These are phyloP conservation scores for Cytidiella melzeri DNA, from an alignment of 768 basidiomycete species.

Conservation along the genomic window DNA sequence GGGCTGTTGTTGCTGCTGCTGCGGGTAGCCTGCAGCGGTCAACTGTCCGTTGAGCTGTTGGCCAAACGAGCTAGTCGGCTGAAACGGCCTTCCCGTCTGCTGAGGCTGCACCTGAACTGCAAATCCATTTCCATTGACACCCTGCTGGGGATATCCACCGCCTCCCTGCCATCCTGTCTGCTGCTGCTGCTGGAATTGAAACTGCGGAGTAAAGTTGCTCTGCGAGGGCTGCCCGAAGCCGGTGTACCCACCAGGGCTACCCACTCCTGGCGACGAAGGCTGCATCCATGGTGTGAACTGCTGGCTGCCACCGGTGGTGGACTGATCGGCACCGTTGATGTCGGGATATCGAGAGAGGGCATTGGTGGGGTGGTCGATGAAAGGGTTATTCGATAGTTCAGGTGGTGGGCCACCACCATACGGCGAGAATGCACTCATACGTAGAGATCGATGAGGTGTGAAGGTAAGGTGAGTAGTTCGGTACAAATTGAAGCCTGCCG, in stretches of 20 bases:
- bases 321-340: slow-evolving; percentile 32
- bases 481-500: too few relatives aligned
- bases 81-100: slow-evolving; percentile 32
- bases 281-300: slow-evolving; percentile 41
- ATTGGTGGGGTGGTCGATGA: slow-evolving; percentile 45
- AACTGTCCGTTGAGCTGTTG: slow-evolving; percentile 41
- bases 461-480: too few relatives aligned
- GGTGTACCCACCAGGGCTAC: slow-evolving; percentile 17
- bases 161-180: slow-evolving; percentile 14
- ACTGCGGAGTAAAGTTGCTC: slow-evolving; percentile 15
- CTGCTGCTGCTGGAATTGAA: slow-evolving; percentile 26
- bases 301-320: slow-evolving; percentile 6
- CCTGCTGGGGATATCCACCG: slow-evolving; percentile 23
- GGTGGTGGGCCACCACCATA: slow-evolving; percentile 18
- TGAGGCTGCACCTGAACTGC: slow-evolving; percentile 30
- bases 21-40: slow-evolving; percentile 16
- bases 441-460: background rate
- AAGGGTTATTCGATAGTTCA: slow-evolving; percentile 59
- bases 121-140: slow-evolving; percentile 12
- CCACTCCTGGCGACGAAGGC: slow-evolving; percentile 14
- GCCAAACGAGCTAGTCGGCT: slow-evolving; percentile 50
- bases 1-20: slow-evolving; percentile 25
- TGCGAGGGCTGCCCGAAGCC: slow-evolving; percentile 9
- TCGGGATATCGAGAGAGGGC: slow-evolving; percentile 54
- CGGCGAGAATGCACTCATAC: slow-evolving; percentile 17